Evolutionary conservation across 2,329 filamentous ascomycete genomes (phyloP).

Genomic region (Fusarium nematophilum): DNA sequence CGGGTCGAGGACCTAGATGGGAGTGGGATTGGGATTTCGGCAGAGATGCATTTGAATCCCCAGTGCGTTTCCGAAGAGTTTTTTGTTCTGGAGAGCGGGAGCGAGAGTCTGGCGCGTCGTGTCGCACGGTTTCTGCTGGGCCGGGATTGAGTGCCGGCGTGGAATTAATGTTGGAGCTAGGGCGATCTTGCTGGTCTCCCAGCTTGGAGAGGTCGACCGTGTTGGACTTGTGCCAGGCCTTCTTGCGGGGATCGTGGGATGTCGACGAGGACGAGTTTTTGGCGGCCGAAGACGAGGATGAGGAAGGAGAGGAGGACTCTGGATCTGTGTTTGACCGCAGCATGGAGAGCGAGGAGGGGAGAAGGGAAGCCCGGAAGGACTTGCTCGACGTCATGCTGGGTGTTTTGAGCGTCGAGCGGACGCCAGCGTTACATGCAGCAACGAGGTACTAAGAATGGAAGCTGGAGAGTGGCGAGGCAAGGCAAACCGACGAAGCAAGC

Average conservation of each 20-base stretch:
- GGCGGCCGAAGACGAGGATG: constrained; percentile 19
- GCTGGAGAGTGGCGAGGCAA: constrained; percentile 29
- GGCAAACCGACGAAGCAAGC: neutral
- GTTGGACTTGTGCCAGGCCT: constrained; percentile 40
- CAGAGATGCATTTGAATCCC: constrained; percentile 22
- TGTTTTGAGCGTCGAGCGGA: constrained; percentile 23
- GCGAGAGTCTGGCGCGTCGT: constrained; percentile 15
- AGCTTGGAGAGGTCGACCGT: constrained; percentile 40
- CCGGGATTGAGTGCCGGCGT: constrained; percentile 9
- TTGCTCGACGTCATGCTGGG: constrained; percentile 60
- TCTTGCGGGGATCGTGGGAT: constrained; percentile 33
- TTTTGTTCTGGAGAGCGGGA: constrained; percentile 36
- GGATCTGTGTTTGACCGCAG: constrained; percentile 46
- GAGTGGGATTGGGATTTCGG: constrained; percentile 34
- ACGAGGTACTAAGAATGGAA: constrained; percentile 43
- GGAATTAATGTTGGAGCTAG: constrained; percentile 6
- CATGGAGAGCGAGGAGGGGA: constrained; percentile 53
- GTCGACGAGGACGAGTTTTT: neutral
- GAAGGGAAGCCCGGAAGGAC: constrained; percentile 53
- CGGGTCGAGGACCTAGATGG: constrained; percentile 19
- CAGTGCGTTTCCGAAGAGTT: constrained; percentile 32
- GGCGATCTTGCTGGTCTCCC: constrained; percentile 21
- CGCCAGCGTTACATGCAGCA: constrained; percentile 48
- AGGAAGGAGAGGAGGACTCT: constrained; percentile 37
- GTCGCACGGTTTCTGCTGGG: constrained; percentile 35